Evolutionary conservation across 805 yeast genomes (phyloP).

Genomic region (Kregervanrija delftensis): DNA sequence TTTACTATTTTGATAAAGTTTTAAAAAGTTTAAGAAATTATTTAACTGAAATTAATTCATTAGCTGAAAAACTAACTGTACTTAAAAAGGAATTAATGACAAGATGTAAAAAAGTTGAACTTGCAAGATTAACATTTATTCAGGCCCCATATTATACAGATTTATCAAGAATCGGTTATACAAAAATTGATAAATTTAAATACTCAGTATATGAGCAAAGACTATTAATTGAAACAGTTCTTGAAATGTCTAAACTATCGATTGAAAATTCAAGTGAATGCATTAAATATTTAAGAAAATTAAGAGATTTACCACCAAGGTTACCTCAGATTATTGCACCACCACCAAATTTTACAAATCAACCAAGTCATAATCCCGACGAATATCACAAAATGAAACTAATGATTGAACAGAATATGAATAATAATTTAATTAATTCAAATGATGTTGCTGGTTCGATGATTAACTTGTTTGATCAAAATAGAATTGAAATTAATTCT

Average conservation of each 20-base stretch:
- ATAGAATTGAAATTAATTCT: not conserved
- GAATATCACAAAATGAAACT: conserved; percentile 1
- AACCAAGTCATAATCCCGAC: conserved; percentile 2
- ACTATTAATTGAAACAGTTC: conserved; percentile 7
- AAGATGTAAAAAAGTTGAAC: too few species aligned
- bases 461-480: not conserved
- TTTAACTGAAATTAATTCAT: not conserved
- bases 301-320: conserved; percentile 2
- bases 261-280: not conserved
- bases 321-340: not conserved
- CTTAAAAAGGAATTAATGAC: too few species aligned
- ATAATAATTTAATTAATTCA: too few species aligned
- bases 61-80: too few species aligned
- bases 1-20: conserved; percentile 3
- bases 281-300: conserved; percentile 1
- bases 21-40: conserved; percentile 1
- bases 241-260: conserved; percentile 5
- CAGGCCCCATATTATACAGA: too few species aligned
- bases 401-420: not conserved
- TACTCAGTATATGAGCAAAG: not conserved
- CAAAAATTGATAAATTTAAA: too few species aligned
- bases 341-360: not conserved
- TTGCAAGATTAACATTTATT: too few species aligned
- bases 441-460: too few species aligned
- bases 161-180: too few species aligned